These are phyloP conservation scores for Lolium multiflorum DNA, from an alignment of 176 grass and related monocot species.

Conservation along the genomic window DNA sequence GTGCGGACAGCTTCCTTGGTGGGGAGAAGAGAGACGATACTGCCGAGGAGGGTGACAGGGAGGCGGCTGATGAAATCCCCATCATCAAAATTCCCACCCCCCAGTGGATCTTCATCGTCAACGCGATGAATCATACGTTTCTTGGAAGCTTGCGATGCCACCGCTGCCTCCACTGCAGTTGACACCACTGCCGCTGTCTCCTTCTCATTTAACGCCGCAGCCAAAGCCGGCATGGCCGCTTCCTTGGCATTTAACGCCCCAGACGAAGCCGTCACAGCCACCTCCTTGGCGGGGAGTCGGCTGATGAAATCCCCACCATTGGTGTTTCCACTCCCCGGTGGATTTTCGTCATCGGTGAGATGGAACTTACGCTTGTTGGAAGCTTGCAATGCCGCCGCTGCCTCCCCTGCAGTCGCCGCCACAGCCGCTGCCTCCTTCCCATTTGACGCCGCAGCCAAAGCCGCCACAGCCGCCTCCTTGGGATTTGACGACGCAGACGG, in stretches of 20 bases:
- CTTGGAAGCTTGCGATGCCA: background rate
- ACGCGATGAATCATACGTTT: background rate
- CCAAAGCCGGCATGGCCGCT: background rate
- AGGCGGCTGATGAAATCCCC: background rate
- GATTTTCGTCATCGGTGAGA: no score
- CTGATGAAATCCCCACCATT: no score
- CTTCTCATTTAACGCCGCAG: background rate
- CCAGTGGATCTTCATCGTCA: background rate
- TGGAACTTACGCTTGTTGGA: no score
- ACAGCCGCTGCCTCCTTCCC: no score
- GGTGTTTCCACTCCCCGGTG: no score
- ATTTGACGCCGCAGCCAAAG: no score
- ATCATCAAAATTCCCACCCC: background rate
- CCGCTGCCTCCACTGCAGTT: background rate
- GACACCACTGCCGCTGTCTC: background rate
- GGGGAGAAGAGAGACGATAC: background rate
- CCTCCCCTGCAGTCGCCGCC: no score
- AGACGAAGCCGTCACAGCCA: no score
- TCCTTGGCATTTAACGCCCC: background rate
- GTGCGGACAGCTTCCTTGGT: background rate
- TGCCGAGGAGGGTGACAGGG: background rate
- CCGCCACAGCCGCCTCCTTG: no score
- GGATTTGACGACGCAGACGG: background rate
- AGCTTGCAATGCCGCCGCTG: no score
- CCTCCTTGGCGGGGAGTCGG: no score